Evolutionary conservation across 495 filamentous ascomycete genomes (phyloP), one percentile per base, ranked within the genome.

Genomic region (Amphirosellinia nigrospora): DNA sequence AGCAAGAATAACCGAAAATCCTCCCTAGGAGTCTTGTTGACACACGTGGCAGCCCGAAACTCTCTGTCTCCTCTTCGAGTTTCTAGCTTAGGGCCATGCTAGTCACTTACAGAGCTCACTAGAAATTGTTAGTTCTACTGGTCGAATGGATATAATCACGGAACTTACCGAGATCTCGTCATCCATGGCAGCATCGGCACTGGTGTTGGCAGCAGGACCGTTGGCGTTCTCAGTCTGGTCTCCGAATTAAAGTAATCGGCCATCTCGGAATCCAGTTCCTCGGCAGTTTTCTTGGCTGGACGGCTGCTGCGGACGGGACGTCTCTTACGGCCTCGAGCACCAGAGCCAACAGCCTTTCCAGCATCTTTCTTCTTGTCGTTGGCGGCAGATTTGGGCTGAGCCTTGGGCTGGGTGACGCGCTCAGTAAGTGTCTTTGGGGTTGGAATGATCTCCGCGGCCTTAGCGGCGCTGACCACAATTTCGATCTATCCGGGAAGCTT

Each of bases 251-350:
- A 97, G 82, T 97, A 97, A 74, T 98, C 94, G 8, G 87, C 87
- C 94, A 98, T 97, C 74, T 98, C 94, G 9, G 92, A 92, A 78
- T 98, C 94, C 13, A 98, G 86, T 82, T 98, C 93, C 78, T 97
- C 94, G 3, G 89, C 88, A 13, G 93, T 94, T 89, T 97, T 97
- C 89, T 96, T 97, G n/a, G 85, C 80, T 7, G 88, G 88, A 62
- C 92, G 92, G 70, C 84, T 79, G 72, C 82, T 88, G 66, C 88
- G 87, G 45, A 79, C 82, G 69, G 82, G 80, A 39, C 68, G 68
- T 72, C 87, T 86, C 80, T 82, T 83, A 58, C 82, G 82, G 55
- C 85, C 86, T 45, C 85, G 83, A 73, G 83, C 83, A 66, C 82
- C 84, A 52, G 82, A 21, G n/a, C 66, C 77, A 28, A 71, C 75